Base-by-base conservation (phyloP, 345 rosid species). In the Eutrema japonicum region DNA sequence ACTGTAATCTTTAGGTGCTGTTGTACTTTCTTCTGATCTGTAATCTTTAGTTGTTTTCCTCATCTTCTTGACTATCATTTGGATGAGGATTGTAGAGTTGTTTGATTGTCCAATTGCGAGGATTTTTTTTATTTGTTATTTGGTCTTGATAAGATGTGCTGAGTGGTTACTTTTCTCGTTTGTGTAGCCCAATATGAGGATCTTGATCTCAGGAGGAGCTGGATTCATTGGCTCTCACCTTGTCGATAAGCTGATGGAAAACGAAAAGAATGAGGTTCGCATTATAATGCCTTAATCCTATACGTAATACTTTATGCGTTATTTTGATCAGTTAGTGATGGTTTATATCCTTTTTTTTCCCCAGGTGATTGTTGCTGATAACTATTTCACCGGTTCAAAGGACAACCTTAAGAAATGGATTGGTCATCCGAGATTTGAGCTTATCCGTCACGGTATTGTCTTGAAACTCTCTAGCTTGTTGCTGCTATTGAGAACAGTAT, bases 171-270 rank as follows among this genome's bases (percentile, higher is more conserved):
- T 58, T 65, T 74, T 61, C 27, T 66, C 61, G 8, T 47, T 72
- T 30, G 49, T 79, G 48, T 82, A 91, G 98, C 88, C 97, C 22
- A 94, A 94, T 68, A 88, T 91, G 97, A 89, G 98, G 79, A 94
- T 94, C 71, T 85, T 94, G 83, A 85, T 91, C 52, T 89, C 96
- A 38, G 98, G 98, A 74, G 97, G 97, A 66, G 96, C 98, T 82
- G 97, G 97, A 64, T 93, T 89, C 83, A 93, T 93, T 29, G 98
- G 98, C 27, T 93, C 98, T 70, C 97, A 93, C 72, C 83, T 94
- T 41, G 98, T 91, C 35, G 98, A 94, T 85, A 86, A 70, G 79
- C 80, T 91, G 32, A 91, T 91, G 98, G 93, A 89, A 78, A 91
- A 91, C 78, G 96, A 89, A 71, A 91, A 94, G 80, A 91, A 94